Evolutionary conservation across 495 filamentous ascomycete species (phyloP).

Genomic region (Neurospora pannonica): DNA sequence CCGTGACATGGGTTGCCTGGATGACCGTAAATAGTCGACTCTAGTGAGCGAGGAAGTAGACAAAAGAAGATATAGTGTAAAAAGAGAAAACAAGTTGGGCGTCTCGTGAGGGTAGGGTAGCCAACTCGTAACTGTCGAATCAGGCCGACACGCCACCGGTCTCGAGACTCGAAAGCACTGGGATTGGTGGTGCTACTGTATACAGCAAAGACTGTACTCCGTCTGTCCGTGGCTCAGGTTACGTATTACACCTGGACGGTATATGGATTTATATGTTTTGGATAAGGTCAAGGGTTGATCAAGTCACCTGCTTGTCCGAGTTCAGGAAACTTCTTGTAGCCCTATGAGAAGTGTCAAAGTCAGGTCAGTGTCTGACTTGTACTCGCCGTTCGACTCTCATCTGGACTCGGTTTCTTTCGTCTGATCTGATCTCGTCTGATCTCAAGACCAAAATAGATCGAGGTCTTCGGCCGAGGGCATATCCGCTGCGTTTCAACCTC

Average conservation of each 20-base stretch:
- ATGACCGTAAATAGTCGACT: background rate
- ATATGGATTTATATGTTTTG: background rate
- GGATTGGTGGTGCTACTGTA: background rate
- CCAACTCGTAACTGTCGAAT: background rate
- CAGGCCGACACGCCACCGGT: constrained; percentile 14
- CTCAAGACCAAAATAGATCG: background rate
- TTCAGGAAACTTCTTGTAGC: background rate
- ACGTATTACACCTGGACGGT: background rate
- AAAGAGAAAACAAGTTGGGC: background rate
- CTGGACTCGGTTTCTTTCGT: background rate
- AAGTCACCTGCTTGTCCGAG: too few species aligned
- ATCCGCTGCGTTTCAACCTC: background rate
- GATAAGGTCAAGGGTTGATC: background rate
- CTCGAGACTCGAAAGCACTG: background rate
- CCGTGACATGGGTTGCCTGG: background rate
- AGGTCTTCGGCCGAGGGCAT: background rate
- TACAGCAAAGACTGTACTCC: background rate
- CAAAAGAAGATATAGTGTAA: background rate
- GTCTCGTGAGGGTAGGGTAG: background rate
- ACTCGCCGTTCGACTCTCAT: background rate
- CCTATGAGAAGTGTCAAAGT: background rate
- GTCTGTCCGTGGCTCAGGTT: background rate
- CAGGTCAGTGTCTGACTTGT: background rate
- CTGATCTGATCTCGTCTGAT: background rate
- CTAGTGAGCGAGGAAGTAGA: background rate